Evolutionary conservation across 2,329 filamentous ascomycete genomes (phyloP), one percentile per base, ranked within the genome.

Genomic region (Myotisia sp.): DNA sequence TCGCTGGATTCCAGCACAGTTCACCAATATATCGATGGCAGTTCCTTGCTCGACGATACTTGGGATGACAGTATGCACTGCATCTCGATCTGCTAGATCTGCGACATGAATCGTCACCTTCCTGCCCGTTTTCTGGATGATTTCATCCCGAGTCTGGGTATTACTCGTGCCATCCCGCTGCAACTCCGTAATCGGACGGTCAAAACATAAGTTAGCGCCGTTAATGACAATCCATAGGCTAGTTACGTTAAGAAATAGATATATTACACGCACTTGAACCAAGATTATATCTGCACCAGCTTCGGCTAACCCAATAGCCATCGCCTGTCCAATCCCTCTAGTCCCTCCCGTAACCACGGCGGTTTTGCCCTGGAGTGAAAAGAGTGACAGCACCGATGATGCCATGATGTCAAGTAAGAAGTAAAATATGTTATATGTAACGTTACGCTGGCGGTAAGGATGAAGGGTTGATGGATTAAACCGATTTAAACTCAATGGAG

Each of bases 1-100:
- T 42, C 75, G 69, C 57, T 92, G 85, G 51, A 92, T 86, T 17
- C 85, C 85, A 12, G 80, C 85, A 59, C 81, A 87, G 62, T 86
- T 92, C 47, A 92, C 62, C 5, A 92, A 70, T 49, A 92, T 81
- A 50, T 81, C 70, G 42, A 92, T 72, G 52, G 75, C 67, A 42
- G 65, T 58, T 6, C 59, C 60, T 33, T 59, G 52, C 30, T 48
- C 48, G 7, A 51, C 48, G 9, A 65, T 40, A 2, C 53, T 40
- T 18, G 61, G 57, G 14, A 63, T 51, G 30, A 63, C 54, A 16
- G 43, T 47, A 34, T 56, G 55, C 21, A 64, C 56, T 2, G 58
- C 51, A 23, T 55, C 48, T 27, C 56, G 55, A 42, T 60, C 51
- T 3, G 59, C 54, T 10, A 65, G 50, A 27, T 65, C 59, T 7